Evolutionary conservation across 176 grass and related monocot genomes (phyloP).

Genomic region (Tillandsia leiboldiana): DNA sequence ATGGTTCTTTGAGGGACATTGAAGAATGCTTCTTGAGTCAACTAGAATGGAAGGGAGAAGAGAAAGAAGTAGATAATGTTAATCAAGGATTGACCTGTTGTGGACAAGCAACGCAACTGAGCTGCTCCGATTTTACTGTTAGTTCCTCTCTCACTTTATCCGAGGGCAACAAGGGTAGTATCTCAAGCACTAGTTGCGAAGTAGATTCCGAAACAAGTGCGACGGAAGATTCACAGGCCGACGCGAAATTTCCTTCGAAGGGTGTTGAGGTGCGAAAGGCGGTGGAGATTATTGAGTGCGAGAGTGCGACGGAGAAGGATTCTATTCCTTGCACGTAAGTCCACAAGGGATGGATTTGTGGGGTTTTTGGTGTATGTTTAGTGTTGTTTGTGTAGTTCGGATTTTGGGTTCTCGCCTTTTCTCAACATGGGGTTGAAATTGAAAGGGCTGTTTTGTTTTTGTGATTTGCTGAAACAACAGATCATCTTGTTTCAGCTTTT

Average conservation of each 20-base stretch:
- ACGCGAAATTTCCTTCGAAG: constrained; percentile 4
- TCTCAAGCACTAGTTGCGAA: constrained; percentile 5
- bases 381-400: constrained; percentile 9
- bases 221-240: constrained; percentile 13
- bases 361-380: constrained; percentile 5
- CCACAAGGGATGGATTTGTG: neutral
- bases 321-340: neutral
- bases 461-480: neutral
- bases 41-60: constrained; percentile 44
- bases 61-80: constrained; percentile 14
- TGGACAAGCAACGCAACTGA: neutral
- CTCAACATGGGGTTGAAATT: constrained; percentile 41
- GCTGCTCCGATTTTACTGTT: neutral
- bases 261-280: neutral
- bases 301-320: neutral
- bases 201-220: constrained; percentile 15
- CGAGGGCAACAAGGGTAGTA: constrained; percentile 13
- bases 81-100: constrained; percentile 10
- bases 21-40: constrained; percentile 48
- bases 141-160: neutral
- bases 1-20: constrained; percentile 32
- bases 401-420: constrained; percentile 5
- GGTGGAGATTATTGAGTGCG: constrained; percentile 10
- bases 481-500: neutral
- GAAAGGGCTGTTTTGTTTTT: neutral